Percentiles rank a stretch among this genome's conserved stretches.
These are phyloP conservation scores for Leishmania tarentolae DNA, from an alignment of 208 protist species.

Conservation along the genomic window DNA sequence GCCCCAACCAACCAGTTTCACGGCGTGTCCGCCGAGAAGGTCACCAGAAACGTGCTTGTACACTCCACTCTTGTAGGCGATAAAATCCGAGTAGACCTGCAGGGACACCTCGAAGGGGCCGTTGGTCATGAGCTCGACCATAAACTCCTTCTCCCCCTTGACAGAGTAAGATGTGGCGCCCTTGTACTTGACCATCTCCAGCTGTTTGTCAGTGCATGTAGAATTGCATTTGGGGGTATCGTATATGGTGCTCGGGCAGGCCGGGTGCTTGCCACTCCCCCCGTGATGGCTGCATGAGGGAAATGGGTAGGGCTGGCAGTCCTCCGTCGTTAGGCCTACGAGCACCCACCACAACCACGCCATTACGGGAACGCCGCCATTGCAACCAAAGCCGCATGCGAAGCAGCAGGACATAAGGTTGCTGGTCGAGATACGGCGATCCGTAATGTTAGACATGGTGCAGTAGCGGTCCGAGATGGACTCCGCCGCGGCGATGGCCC, in stretches of 20 bases:
- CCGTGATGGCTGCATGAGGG: slow-evolving; percentile 74
- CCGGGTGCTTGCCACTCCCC: slow-evolving; percentile 55
- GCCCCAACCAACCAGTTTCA: slow-evolving; percentile 90
- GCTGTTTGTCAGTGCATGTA: slow-evolving; percentile 45
- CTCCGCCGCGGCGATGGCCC: slow-evolving; percentile 88
- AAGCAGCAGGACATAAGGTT: slow-evolving; percentile 87
- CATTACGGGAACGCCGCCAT: slow-evolving; percentile 72
- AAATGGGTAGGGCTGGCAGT: slow-evolving; percentile 88
- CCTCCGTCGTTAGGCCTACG: slow-evolving; percentile 65
- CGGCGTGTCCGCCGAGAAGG: slow-evolving; percentile 82
- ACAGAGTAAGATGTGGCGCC: slow-evolving; percentile 49
- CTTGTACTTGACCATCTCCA: slow-evolving; percentile 54
- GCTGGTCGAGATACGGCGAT: slow-evolving; percentile 64
- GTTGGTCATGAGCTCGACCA: slow-evolving; percentile 82
- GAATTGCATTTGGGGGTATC: slow-evolving; percentile 78
- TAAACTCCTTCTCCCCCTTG: slow-evolving; percentile 62
- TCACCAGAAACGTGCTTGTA: slow-evolving; percentile 81
- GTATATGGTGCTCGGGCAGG: slow-evolving; percentile 66
- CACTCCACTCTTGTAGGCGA: slow-evolving; percentile 89
- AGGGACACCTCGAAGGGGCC: slow-evolving; percentile 92
- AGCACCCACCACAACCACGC: slow-evolving; percentile 77
- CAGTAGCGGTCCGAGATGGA: slow-evolving; percentile 90
- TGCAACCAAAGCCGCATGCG: slow-evolving; percentile 78
- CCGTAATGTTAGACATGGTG: slow-evolving; percentile 62
- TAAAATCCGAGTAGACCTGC: slow-evolving; percentile 91